Percentiles rank a stretch among this genome's conserved stretches.
Evolutionary conservation across 75 land plant species (phyloP).

Genomic region (Selaginella moellendorffii): DNA sequence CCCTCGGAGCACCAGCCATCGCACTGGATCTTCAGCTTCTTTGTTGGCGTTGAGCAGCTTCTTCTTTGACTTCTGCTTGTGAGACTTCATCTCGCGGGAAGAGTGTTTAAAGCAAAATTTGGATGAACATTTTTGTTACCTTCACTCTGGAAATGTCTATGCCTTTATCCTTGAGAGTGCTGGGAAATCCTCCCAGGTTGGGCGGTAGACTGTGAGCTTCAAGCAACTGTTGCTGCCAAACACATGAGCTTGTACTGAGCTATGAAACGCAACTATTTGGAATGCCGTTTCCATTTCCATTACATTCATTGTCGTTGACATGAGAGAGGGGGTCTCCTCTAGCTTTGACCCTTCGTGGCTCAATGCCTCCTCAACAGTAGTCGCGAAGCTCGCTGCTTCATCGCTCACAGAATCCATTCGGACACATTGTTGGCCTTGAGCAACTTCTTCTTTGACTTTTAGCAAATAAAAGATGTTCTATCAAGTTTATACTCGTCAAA

Average conservation of each 20-base stretch:
- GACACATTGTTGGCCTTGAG: neutral
- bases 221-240: conserved; percentile 21
- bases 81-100: neutral
- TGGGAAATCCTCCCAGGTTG: conserved; percentile 48
- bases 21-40: neutral
- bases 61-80: neutral
- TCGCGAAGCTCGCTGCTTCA: neutral
- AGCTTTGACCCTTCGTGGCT: neutral
- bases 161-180: conserved; percentile 38
- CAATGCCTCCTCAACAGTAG: neutral
- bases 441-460: neutral
- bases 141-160: conserved; percentile 40
- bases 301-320: neutral
- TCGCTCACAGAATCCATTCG: neutral
- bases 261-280: neutral
- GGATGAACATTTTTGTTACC: conserved; percentile 26
- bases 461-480: no score
- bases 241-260: neutral
- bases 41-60: neutral
- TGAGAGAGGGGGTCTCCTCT: neutral
- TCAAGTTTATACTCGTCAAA: no score
- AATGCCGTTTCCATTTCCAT: neutral
- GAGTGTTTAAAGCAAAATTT: neutral
- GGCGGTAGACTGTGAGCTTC: conserved; percentile 69
- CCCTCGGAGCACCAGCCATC: neutral